Evolutionary conservation across 352 stramenopile genomes (phyloP).

Genomic region (Phytophthora pistaciae): DNA sequence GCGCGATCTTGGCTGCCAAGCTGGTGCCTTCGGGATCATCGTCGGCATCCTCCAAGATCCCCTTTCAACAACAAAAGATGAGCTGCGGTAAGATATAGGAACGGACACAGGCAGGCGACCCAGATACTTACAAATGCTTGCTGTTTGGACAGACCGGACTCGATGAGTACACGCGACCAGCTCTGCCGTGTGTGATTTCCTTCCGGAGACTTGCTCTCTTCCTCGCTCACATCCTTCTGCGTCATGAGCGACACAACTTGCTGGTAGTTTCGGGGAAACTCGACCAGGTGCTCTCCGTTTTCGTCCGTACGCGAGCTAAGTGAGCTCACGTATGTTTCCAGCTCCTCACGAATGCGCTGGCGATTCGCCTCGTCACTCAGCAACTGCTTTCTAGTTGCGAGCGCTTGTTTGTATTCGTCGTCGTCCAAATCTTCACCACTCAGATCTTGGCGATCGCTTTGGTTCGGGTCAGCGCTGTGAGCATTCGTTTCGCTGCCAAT

Average conservation of each 20-base stretch:
- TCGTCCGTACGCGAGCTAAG: conserved; percentile 49
- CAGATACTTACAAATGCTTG: conserved; percentile 62
- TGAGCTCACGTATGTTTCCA: conserved; percentile 56
- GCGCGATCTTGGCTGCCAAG: conserved; percentile 68
- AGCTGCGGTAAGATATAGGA: neutral
- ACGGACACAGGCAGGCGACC: neutral
- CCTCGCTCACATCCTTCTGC: conserved; percentile 50
- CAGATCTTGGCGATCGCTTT: neutral
- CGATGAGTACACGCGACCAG: conserved; percentile 72
- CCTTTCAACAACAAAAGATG: conserved; percentile 27
- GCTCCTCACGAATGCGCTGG: conserved; percentile 48
- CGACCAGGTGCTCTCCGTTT: conserved; percentile 56
- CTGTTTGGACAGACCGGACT: conserved; percentile 70
- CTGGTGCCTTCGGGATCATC: conserved; percentile 28
- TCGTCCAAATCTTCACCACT: conserved; percentile 6
- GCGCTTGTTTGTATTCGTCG: conserved; percentile 35
- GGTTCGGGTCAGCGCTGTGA: neutral
- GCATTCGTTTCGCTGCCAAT: conserved; percentile 1
- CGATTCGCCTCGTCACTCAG: conserved; percentile 46
- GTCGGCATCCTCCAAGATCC: conserved; percentile 52
- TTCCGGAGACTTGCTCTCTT: conserved; percentile 11
- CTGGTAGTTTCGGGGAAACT: conserved; percentile 72
- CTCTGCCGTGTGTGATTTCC: conserved; percentile 33
- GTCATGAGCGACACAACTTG: conserved; percentile 78
- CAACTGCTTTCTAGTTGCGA: conserved; percentile 23